Conservation (phyloP, 305 asterid species). For the Fraxinus latifolia region DNA sequence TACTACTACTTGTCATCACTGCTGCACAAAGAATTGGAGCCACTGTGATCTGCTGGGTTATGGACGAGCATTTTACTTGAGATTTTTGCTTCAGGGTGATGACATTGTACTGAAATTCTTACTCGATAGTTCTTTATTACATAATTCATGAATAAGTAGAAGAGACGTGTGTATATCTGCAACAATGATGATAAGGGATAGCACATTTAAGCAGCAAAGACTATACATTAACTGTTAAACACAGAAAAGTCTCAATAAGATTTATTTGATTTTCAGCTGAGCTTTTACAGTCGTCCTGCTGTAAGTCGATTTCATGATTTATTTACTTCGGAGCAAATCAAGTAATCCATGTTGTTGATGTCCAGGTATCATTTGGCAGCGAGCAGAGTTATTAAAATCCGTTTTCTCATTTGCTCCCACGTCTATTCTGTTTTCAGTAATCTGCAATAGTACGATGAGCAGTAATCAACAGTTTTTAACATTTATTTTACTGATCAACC, state of each 20-base stretch:
- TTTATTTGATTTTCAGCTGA: background rate
- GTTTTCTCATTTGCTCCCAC: slow-evolving; percentile 1
- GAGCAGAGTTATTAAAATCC: slow-evolving; percentile 25
- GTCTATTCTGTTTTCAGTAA: slow-evolving; percentile 4
- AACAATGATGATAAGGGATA: background rate
- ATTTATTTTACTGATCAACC: background rate
- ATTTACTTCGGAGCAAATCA: background rate
- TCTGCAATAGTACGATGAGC: slow-evolving; percentile 16
- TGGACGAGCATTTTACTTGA: background rate
- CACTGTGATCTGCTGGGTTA: background rate
- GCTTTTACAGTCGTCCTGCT: background rate
- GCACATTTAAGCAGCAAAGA: background rate
- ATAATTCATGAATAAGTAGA: background rate
- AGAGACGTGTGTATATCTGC: background rate
- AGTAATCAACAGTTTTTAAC: background rate
- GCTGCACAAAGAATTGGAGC: background rate
- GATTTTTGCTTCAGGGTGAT: background rate
- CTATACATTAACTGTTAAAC: background rate
- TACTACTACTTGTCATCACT: background rate
- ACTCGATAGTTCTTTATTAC: background rate
- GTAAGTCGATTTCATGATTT: background rate
- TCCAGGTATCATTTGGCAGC: background rate
- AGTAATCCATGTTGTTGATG: background rate
- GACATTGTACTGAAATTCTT: background rate
- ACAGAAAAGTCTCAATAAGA: background rate